Percentiles rank a stretch among this genome's conserved stretches.
phyloP scores from a whole-genome alignment of 2,329 filamentous ascomycete species.

The Fusarium sp. region DNA sequence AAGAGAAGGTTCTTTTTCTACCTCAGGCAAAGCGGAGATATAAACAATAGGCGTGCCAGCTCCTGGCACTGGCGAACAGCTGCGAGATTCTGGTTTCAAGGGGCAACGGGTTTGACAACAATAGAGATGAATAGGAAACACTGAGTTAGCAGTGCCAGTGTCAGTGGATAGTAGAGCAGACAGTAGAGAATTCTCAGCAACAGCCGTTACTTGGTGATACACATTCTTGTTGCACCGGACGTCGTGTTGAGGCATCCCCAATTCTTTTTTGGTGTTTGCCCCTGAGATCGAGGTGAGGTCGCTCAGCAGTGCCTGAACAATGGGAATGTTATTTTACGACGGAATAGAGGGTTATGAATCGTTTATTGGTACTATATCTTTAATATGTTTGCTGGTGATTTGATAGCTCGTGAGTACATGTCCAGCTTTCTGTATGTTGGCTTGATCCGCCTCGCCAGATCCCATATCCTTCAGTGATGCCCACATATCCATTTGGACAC shows the following conservation, averaged over 20 bases:
- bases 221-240: constrained; percentile 25
- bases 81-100: constrained; percentile 26
- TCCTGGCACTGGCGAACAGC: constrained; percentile 21
- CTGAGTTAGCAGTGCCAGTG: neutral
- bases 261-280: constrained; percentile 31
- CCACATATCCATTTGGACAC: neutral
- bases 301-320: neutral
- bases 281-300: constrained; percentile 15
- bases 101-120: constrained; percentile 32
- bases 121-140: constrained; percentile 11
- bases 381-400: neutral
- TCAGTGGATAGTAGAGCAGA: neutral
- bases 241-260: constrained; percentile 30
- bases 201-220: constrained; percentile 35
- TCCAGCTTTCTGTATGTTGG: too few relatives aligned
- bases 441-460: too few relatives aligned
- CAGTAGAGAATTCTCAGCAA: constrained; percentile 11
- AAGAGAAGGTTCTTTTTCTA: constrained; percentile 28
- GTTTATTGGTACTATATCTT: neutral
- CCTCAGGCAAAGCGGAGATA: constrained; percentile 5
- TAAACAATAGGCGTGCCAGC: constrained; percentile 30
- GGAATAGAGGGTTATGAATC: neutral
- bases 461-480: too few relatives aligned
- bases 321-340: neutral
- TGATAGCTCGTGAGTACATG: too few relatives aligned